Conservation (phyloP, 202 grass and related monocot genomes). For the Setaria italica region DNA sequence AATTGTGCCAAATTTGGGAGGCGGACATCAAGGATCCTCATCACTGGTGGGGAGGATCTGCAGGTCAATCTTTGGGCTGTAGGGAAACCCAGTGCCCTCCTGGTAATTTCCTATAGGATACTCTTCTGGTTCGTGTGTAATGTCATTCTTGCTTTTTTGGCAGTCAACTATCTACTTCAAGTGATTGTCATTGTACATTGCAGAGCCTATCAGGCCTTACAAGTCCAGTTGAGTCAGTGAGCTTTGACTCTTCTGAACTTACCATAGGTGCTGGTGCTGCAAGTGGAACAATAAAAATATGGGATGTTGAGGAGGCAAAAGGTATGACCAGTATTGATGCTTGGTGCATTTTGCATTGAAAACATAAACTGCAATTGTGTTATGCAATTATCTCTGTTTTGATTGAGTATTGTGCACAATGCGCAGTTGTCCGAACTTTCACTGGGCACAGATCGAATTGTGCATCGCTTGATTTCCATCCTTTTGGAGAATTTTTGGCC, state of each 20-base stretch:
- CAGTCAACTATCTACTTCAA: conserved; percentile 27
- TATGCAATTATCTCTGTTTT: conserved; percentile 33
- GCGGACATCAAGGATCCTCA: conserved; percentile 73
- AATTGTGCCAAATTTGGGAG: conserved; percentile 91
- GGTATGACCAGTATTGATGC: conserved; percentile 47
- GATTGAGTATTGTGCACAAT: conserved; percentile 30
- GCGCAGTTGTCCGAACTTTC: conserved; percentile 77
- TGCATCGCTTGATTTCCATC: conserved; percentile 85
- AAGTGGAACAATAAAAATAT: conserved; percentile 91
- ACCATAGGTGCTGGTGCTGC: conserved; percentile 80
- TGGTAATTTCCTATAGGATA: conserved; percentile 59
- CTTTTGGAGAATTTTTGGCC: conserved; percentile 93
- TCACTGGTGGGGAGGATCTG: conserved; percentile 89
- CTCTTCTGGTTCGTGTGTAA: neutral
- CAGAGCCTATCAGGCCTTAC: conserved; percentile 85
- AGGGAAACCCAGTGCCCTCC: conserved; percentile 77
- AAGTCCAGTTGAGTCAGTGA: conserved; percentile 89
- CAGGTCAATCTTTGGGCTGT: conserved; percentile 94
- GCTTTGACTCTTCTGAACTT: conserved; percentile 88
- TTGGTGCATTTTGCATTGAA: conserved; percentile 25
- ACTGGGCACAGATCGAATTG: conserved; percentile 93
- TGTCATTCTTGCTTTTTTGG: conserved; percentile 17
- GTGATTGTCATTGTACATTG: conserved; percentile 32
- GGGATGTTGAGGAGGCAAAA: conserved; percentile 85
- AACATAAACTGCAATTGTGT: conserved; percentile 12